Base-by-base conservation (phyloP, 164 flowering plant genomes). In the Nymphaea colorata region DNA sequence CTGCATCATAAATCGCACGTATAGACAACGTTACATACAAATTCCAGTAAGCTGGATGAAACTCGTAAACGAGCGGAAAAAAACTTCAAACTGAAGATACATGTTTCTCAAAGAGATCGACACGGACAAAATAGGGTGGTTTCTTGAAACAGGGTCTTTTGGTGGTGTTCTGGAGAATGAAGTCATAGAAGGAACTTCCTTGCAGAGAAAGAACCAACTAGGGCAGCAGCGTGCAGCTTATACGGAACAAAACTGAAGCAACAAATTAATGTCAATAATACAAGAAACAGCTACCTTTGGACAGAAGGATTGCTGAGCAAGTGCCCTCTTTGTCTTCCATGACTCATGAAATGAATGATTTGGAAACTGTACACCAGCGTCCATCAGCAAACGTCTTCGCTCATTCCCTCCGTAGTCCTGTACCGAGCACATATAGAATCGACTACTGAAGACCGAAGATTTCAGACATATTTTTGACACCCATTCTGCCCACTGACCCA, bases 401-500 rank as follows among this genome's bases (percentile, higher is more conserved):
- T 42, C 44, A 36, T 25, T 57, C 15, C 43, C 41, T 0, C 69
- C 17, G 25, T 69, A 65, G 41, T 4, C 62, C 42, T 76, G 67
- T 5, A 68, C 16, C 8, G 76, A 62, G 75, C 98, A 93, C 11
- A 90, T 89, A 74, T 80, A 86, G 70, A 93, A 93, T 41, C 76
- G 72, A 70, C 79, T 74, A 73, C 81, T 82, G 59, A 87, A 69
- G 14, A 71, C 77, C 2, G 96, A 83, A 45, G 91, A 79, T 61
- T 86, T 82, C 4, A 90, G 74, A 71, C 98, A 93, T 68, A 93
- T 88, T 72, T 86, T 83, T 11, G 98, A 87, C 60, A 90, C 83
- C 80, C 77, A 79, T 41, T 74, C 69, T 60, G 86, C 79, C 87
- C 90, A 88, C 69, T 88, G 98, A 59, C 96, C 95, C 93, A 90